Evolutionary conservation across 2,329 filamentous ascomycete species (phyloP), one percentile per base, ranked within the genome.

Genomic region (Pseudocercospora eumusae): DNA sequence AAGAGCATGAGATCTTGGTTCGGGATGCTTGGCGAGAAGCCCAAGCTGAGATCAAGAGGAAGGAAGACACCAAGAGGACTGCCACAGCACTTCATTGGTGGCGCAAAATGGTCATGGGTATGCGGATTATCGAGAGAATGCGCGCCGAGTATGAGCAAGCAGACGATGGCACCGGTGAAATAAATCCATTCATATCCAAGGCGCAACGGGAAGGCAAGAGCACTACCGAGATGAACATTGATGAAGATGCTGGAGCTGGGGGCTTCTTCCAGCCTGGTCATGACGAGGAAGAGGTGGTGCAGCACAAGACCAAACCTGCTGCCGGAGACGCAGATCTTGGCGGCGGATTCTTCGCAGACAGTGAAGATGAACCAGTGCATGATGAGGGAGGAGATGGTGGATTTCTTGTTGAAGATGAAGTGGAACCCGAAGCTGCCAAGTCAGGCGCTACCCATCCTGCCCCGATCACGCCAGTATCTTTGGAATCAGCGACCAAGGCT

Each of bases 51-150:
- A 84, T 87, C 57, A 81, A 82, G 54, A 86, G 88, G 56, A 93
- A 92, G 70, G 92, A 96, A 72, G 88, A 95, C 63, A 88, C 90
- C 63, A 97, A 96, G 77, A 83, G 90, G 7, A 86, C 88, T 56
- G 92, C 90, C 65, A 82, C 84, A 11, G 87, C 90, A 0, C 73
- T 98, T 50, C 84, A 83, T 0, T 85, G 87, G 67, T 99, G 95
- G 95, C 85, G 90, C 61, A 96, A 90, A 75, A 91, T 97, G 69
- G 76, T 96, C 13, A 90, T 93, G 81, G 93, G 93, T 0, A 74
- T 97, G 76, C 84, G 92, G 2, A 95, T 98, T 61, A 83, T 91
- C 20, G 84, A 95, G 74, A 83, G 92, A 54, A 88, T 96, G 44
- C 82, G 82, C 44, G 83, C 87, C 59, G 90, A 96, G 64, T 96